Conservation (phyloP, 2,329 filamentous ascomycete genomes). For the Fusarium tricinctum region DNA sequence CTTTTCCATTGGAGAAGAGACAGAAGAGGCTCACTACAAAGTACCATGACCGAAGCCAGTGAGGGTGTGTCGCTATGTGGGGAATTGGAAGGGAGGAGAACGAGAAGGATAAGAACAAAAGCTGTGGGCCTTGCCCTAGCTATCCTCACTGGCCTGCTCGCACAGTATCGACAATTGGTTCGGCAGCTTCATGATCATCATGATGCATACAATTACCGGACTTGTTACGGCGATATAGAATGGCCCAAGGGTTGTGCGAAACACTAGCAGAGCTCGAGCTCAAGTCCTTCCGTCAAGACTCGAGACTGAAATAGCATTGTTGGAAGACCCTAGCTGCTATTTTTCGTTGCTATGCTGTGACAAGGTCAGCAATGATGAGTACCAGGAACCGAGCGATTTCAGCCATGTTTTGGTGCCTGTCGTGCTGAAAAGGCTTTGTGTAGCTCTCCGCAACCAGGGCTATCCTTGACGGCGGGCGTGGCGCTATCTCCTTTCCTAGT, state of each 20-base stretch:
- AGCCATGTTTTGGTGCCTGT: constrained; percentile 42
- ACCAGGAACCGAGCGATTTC: constrained; percentile 40
- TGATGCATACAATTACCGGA: constrained; percentile 18
- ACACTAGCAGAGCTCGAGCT: constrained; percentile 19
- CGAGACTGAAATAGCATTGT: constrained; percentile 32
- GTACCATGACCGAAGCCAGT: constrained; percentile 34
- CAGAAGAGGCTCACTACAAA: constrained; percentile 38
- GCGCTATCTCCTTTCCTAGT: constrained; percentile 40
- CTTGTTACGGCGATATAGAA: constrained; percentile 31
- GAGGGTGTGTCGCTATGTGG: constrained; percentile 46
- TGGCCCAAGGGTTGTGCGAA: constrained; percentile 33
- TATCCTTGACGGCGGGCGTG: constrained; percentile 47
- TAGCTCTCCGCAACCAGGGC: constrained; percentile 43
- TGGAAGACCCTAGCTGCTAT: constrained; percentile 13
- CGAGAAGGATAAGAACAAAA: constrained; percentile 42
- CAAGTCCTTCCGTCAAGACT: constrained; percentile 8
- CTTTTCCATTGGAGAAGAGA: constrained; percentile 40
- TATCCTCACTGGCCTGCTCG: constrained; percentile 27
- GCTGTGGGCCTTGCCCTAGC: constrained; percentile 47
- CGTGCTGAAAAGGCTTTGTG: constrained; percentile 45
- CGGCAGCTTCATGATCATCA: constrained; percentile 27
- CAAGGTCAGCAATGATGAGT: constrained; percentile 30
- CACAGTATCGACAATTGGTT: constrained; percentile 43
- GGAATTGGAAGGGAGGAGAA: constrained; percentile 52
- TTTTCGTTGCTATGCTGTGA: constrained; percentile 19